Evolutionary conservation across 352 stramenopile species (phyloP), one percentile per base, ranked within the genome.

Genomic region (Globisporangium parvum): DNA sequence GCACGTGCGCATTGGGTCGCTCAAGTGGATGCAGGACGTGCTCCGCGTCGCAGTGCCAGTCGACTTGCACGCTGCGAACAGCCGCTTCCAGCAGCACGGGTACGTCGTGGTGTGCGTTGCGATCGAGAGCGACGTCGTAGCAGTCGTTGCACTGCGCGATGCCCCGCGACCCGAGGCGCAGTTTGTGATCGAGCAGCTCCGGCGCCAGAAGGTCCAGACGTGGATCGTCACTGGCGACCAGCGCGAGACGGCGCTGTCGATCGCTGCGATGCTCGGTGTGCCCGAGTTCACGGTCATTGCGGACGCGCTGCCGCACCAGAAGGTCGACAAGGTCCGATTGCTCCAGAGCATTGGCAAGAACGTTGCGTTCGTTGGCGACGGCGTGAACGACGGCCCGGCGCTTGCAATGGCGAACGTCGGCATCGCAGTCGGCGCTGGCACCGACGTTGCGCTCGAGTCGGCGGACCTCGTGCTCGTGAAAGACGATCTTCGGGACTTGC

Each of bases 151-250:
- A 10, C 49, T 92, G 4, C 68, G 67, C 17, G 77, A 90, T 63
- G 57, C 67, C 12, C 58, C 65, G n/a, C 75, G 78, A 21, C 57
- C 67, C 0, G 80, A 92, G 51, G 76, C 80, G 3, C 68, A 59
- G 17, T 60, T 64, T 46, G 75, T 88, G 20, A 66, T 91, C 6
- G 70, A 85, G 21, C 55, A 82, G 33, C 63, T 92, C 3, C 72
- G 74, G 23, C 64, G 58, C 33, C 66, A 74, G 8, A 71, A 66
- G n/a, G 73, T 92, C 52, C 74, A 90, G 53, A 63, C 79, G 18
- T 90, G 77, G 75, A 83, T 92, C 55, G 74, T 92, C 28, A 91
- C 80, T 2, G 82, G 80, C n/a, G 82, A 92, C 39, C 77, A 90
- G 42, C 70, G 66, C 20, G 71, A 75, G 17, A 91, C 77, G 1